Conservation (phyloP, 2,329 filamentous ascomycete genomes). For the Septoria linicola region DNA sequence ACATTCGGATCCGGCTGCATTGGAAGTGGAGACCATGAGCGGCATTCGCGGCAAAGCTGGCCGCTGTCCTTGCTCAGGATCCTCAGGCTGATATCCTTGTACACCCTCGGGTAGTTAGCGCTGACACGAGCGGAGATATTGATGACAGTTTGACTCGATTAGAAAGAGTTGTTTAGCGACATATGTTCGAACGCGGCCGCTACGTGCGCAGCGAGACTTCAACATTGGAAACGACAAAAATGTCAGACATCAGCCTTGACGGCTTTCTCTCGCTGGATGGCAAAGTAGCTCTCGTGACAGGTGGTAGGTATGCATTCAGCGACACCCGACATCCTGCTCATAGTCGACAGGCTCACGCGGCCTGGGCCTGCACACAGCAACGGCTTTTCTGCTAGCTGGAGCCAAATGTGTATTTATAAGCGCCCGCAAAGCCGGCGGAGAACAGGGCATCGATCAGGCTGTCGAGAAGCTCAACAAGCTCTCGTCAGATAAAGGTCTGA, state of each 20-base stretch:
- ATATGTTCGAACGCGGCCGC: not conserved
- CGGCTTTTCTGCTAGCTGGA: slow-evolving; percentile 73
- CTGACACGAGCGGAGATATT: not conserved
- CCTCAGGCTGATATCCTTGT: slow-evolving; percentile 5
- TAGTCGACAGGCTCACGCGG: slow-evolving; percentile 60
- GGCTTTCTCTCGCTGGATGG: slow-evolving; percentile 83
- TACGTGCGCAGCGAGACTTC: too few relatives aligned
- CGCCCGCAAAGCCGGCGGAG: slow-evolving; percentile 69
- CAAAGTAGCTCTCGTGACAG: slow-evolving; percentile 80
- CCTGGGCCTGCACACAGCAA: slow-evolving; percentile 72
- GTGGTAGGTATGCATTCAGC: slow-evolving; percentile 49
- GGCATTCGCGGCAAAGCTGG: slow-evolving; percentile 14
- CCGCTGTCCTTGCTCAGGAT: not conserved
- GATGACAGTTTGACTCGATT: slow-evolving; percentile 2
- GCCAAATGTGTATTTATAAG: slow-evolving; percentile 87
- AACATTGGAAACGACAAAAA: not conserved
- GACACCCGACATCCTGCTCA: slow-evolving; percentile 21
- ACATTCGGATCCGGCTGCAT: too few relatives aligned
- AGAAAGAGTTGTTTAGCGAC: not conserved
- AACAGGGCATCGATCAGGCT: slow-evolving; percentile 70
- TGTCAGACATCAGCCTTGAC: slow-evolving; percentile 61
- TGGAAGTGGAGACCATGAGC: not conserved
- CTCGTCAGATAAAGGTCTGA: slow-evolving; percentile 58
- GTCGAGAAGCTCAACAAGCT: slow-evolving; percentile 75
- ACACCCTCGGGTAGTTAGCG: slow-evolving; percentile 9